Evolutionary conservation across 805 yeast genomes (phyloP).

Genomic region (Myxozyma nipponensis): DNA sequence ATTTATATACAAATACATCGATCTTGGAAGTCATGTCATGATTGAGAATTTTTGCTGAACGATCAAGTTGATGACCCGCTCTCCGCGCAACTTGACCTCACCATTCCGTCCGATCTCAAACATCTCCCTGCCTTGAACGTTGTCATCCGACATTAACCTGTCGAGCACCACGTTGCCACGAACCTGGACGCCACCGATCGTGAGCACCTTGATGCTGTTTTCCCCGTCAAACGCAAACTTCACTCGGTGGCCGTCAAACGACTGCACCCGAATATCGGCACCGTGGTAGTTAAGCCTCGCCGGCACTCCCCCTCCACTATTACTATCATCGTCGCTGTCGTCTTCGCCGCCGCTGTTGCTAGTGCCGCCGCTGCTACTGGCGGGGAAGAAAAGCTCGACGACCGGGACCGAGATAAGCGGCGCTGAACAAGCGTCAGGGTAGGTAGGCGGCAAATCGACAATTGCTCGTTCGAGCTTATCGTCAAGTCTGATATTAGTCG

Average conservation of each 20-base stretch:
- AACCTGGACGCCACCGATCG: slow-evolving; percentile 21
- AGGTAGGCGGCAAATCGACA: slow-evolving; percentile 20
- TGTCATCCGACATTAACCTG: slow-evolving; percentile 13
- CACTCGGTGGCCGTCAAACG: slow-evolving; percentile 26
- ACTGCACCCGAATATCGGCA: slow-evolving; percentile 15
- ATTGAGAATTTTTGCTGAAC: slow-evolving; percentile 11
- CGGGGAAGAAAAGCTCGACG: slow-evolving; percentile 21
- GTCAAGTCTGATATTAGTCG: slow-evolving; percentile 5
- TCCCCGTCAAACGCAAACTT: background rate
- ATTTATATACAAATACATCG: no score
- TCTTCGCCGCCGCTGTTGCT: background rate
- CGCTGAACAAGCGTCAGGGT: slow-evolving; percentile 20
- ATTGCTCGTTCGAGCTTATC: slow-evolving; percentile 8
- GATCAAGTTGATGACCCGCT: slow-evolving; percentile 20
- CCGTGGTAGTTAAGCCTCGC: slow-evolving; percentile 12
- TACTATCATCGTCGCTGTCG: background rate
- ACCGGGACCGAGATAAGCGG: slow-evolving; percentile 16
- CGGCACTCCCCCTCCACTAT: background rate
- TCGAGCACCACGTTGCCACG: slow-evolving; percentile 19
- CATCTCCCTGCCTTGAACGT: slow-evolving; percentile 11
- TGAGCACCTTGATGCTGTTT: slow-evolving; percentile 8
- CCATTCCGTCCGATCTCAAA: slow-evolving; percentile 20
- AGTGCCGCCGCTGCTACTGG: no score
- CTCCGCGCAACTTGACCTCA: slow-evolving; percentile 18
- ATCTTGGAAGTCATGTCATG: no score